Percentiles rank a stretch among this genome's conserved stretches.
Evolutionary conservation across 495 filamentous ascomycete genomes (phyloP).

Genomic region (Talaromyces borbonicus): DNA sequence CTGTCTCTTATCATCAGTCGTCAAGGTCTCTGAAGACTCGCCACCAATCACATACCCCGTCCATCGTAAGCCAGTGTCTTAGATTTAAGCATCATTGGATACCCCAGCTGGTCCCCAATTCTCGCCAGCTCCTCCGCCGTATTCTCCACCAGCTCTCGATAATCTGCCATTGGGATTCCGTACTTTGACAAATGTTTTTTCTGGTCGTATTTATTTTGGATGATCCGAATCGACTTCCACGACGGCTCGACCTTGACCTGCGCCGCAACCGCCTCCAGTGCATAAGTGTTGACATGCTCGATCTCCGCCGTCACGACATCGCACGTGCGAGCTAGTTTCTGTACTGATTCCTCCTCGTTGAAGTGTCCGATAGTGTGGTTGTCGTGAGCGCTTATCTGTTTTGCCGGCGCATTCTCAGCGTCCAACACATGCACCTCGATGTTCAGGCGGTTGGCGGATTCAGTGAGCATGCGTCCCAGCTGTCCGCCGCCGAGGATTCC

Average conservation of each 20-base stretch:
- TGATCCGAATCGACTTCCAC: conserved; percentile 79
- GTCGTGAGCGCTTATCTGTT: conserved; percentile 73
- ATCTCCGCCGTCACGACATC: conserved; percentile 95
- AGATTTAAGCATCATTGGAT: conserved; percentile 91
- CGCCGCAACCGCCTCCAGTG: conserved; percentile 74
- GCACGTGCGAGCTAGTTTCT: conserved; percentile 62
- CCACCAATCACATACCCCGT: conserved; percentile 38
- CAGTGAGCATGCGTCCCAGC: conserved; percentile 90
- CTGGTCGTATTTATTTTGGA: conserved; percentile 94
- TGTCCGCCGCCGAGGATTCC: conserved; percentile 73
- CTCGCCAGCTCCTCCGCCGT: conserved; percentile 49
- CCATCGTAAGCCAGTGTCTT: conserved; percentile 93
- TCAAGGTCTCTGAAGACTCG: not conserved
- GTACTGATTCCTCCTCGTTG: conserved; percentile 66
- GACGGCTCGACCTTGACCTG: conserved; percentile 64
- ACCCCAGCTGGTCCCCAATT: conserved; percentile 58
- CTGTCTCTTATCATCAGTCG: conserved; percentile 13
- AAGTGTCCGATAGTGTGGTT: conserved; percentile 78
- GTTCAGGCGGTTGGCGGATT: conserved; percentile 78
- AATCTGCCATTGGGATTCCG: conserved; percentile 61
- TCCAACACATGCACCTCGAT: conserved; percentile 77
- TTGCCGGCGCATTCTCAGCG: conserved; percentile 68
- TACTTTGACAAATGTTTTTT: conserved; percentile 66
- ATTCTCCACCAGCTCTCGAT: conserved; percentile 46
- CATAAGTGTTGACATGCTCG: conserved; percentile 89